Evolutionary conservation across 73 alveolate species (phyloP), one percentile per base, ranked within the genome.

Genomic region (Breviolum minutum): DNA sequence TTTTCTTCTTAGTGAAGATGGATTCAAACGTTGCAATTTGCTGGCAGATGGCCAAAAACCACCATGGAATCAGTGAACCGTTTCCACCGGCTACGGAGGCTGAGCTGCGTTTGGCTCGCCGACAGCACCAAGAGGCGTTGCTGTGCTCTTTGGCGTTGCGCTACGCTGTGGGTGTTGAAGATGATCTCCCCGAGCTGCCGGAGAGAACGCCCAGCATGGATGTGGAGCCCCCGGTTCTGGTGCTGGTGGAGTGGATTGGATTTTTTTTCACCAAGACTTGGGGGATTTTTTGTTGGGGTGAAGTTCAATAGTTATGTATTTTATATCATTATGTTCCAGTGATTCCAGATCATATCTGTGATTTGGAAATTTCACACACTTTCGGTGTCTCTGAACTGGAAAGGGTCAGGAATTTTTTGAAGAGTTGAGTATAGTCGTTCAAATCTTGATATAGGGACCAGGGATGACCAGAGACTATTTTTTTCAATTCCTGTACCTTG

Each of bases 171-270:
- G 94, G 94, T 61, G 63, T 16, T 61, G 94, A 86, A 63, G 94
- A 63, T 27, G 80, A 86, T 61, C 62, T 83, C 62, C 92, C 92
- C 24, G 76, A 83, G 92, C 92, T 83, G 92, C 92, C 92, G 61
- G 92, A 83, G 62, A 79, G 64, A 29, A 26, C 87, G 64, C 87
- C 87, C 83, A 73, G n/a, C 83, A 77, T 20, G 17, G 77, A 68
- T 68, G 77, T 68, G 77, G 77, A 68, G n/a, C 77, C n/a, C n/a
- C n/a, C 3, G 77, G 77, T 22, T 22, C 77, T 17, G 0, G 0
- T 68, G 77, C 24, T 68, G 77, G 77, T 68, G 77, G 2, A 17
- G n/a, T 17, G 24, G 74, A 66, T n/a, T n/a, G n/a, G n/a, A n/a
- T n/a, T n/a, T n/a, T 40, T 40, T 40, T 40, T 40, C 54, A 40